Base-by-base conservation (phyloP, 116 monocot genomes). In the Thalassia testudinum region DNA sequence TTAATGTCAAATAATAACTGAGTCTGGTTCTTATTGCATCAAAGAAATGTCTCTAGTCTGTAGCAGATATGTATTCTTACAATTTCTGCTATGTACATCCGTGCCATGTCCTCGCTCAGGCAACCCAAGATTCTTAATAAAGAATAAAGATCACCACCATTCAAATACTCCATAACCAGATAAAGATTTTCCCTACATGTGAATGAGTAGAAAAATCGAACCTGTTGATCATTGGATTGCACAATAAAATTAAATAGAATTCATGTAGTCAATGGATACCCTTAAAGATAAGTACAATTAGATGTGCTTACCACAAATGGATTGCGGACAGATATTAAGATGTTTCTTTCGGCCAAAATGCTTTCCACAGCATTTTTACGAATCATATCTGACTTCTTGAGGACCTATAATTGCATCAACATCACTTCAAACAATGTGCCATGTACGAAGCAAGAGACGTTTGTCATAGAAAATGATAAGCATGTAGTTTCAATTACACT, bases 281-380 rank as follows among this genome's bases (percentile, higher is more conserved):
- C n/a, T 38, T 55, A 34, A 19, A 13, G 10, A 3, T n/a, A 45
- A 45, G 19, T 45, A 7, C 15, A 45, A 13, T 45, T 50, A 43
- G 27, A 26, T 54, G 30, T n/a, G 53, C 91, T 72, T 21, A 95
- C 95, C 78, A 97, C 88, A 75, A 97, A 97, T 7, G 95, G 95
- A 70, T 97, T 88, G 18, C 85, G 85, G 63, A 72, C 85, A 59
- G 89, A 85, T 64, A 97, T 97, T 47, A 97, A 70, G 42, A 97
- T 97, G 56, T 97, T 74, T 17, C 95, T 71, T 59, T 97, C 95
- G 42, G 95, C 95, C 60, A 97, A 64, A 50, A 88, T 97, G 63
- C 95, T 97, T 79, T 97, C 95, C 30, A 97, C 95, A 37, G 89
- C 82, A 81, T 97, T 97, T 72, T 97, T 97, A 40, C 95, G 78